phyloP scores from a whole-genome alignment of 805 yeast genomes.

The Saccharomycopsis fibuligera region DNA sequence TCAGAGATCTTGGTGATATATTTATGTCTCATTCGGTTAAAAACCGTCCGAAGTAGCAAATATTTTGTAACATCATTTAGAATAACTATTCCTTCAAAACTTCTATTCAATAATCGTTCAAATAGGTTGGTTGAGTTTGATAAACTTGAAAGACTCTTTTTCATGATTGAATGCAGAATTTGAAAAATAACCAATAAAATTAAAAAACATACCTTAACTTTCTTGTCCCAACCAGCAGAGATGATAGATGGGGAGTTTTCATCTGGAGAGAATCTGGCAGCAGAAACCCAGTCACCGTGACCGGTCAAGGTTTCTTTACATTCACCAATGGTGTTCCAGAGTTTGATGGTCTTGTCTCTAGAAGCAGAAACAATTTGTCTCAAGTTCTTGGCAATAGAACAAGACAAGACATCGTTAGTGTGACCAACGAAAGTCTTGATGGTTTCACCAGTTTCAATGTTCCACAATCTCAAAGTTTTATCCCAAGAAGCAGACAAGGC shows the following conservation, averaged over 20 bases:
- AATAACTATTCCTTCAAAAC: background rate
- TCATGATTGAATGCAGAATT: background rate
- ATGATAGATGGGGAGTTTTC: conserved; percentile 68
- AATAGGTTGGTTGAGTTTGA: no score
- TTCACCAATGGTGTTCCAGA: conserved; percentile 98
- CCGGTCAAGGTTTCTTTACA: conserved; percentile 91
- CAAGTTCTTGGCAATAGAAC: conserved; percentile 91
- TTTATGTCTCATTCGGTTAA: conserved; percentile 87
- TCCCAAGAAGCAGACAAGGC: conserved; percentile 99
- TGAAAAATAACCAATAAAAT: background rate
- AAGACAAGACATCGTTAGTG: conserved; percentile 95
- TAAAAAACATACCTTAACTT: conserved; percentile 86
- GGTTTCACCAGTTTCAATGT: conserved; percentile 88
- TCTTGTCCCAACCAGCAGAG: conserved; percentile 99
- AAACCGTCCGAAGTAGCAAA: conserved; percentile 99
- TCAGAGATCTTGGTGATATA: conserved; percentile 99
- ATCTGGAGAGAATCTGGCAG: conserved; percentile 93
- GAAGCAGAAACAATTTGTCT: conserved; percentile 98
- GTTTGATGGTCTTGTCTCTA: conserved; percentile 94
- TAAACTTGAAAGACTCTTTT: no score
- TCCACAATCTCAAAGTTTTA: conserved; percentile 98
- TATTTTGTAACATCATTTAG: conserved; percentile 72
- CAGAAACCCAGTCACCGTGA: conserved; percentile 98
- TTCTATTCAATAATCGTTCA: no score
- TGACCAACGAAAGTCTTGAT: conserved; percentile 96